Conservation (phyloP, 192 early-diverging fungal genomes). For the Physocladia obscura region DNA sequence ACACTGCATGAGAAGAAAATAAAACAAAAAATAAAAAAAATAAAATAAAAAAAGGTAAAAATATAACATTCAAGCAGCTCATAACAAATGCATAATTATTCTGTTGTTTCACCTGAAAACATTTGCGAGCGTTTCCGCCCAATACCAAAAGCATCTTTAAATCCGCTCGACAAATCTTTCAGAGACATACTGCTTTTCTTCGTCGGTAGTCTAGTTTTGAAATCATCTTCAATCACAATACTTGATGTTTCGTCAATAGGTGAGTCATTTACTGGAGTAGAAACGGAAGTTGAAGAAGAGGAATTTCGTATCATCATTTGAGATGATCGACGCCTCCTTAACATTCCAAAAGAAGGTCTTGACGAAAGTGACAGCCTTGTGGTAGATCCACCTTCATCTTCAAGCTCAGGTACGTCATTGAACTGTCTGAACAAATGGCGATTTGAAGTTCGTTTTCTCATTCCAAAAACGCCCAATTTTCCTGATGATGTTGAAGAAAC, state of each 20-base stretch:
- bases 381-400: background rate
- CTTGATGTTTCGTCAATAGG: background rate
- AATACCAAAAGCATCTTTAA: slow-evolving; percentile 4
- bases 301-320: background rate
- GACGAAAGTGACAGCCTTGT: background rate
- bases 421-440: background rate
- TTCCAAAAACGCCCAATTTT: slow-evolving; percentile 16
- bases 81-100: background rate
- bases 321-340: background rate
- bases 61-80: too few species aligned
- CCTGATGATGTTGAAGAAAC: background rate
- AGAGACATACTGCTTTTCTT: slow-evolving; percentile 4
- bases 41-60: slow-evolving; percentile 11
- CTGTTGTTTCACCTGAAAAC: background rate
- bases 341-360: background rate
- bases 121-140: slow-evolving; percentile 1
- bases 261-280: background rate
- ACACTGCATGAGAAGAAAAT: background rate
- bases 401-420: background rate
- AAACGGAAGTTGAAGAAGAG: background rate
- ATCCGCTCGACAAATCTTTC: slow-evolving; percentile 27
- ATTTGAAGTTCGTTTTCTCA: background rate
- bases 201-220: background rate
- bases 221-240: background rate
- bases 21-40: background rate